Evolutionary conservation across 768 basidiomycete genomes (phyloP).

Genomic region (Amanita polypyramis): DNA sequence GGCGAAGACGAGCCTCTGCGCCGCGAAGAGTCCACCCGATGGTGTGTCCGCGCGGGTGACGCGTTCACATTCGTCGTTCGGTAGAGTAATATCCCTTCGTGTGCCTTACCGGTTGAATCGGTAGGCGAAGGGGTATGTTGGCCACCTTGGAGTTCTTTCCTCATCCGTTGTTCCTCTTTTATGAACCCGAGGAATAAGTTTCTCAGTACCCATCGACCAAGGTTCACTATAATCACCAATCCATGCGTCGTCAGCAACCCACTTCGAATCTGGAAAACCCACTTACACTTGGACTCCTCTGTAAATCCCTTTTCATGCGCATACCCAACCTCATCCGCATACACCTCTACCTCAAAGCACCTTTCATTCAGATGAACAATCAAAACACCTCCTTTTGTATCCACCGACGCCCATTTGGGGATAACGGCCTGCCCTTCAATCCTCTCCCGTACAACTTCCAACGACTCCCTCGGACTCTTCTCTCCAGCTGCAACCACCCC

Average conservation of each 20-base stretch:
- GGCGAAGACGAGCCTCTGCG: slow-evolving; percentile 18
- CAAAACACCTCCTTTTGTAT: slow-evolving; percentile 84
- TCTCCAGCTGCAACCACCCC: slow-evolving; percentile 24
- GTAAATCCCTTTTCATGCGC: slow-evolving; percentile 45
- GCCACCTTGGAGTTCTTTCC: slow-evolving; percentile 18
- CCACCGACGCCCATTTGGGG: slow-evolving; percentile 75
- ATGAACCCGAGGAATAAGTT: slow-evolving; percentile 80
- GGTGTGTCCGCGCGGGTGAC: not conserved
- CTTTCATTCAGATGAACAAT: slow-evolving; percentile 81
- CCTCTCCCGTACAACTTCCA: slow-evolving; percentile 80
- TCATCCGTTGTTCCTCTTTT: slow-evolving; percentile 45
- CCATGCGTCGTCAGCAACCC: not conserved
- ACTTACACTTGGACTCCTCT: slow-evolving; percentile 77
- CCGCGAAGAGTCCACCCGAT: not conserved
- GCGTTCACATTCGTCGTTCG: slow-evolving; percentile 11
- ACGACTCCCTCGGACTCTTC: slow-evolving; percentile 66
- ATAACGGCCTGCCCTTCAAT: slow-evolving; percentile 95
- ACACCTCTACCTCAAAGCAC: slow-evolving; percentile 92
- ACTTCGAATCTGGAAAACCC: not conserved
- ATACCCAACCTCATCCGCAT: slow-evolving; percentile 84
- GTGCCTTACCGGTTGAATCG: not conserved
- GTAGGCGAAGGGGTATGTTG: not conserved
- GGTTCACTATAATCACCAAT: slow-evolving; percentile 49
- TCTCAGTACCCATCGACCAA: slow-evolving; percentile 84
- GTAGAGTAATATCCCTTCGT: slow-evolving; percentile 15